phyloP scores from a whole-genome alignment of 495 filamentous ascomycete genomes.

The Chaetomium cochliodes region DNA sequence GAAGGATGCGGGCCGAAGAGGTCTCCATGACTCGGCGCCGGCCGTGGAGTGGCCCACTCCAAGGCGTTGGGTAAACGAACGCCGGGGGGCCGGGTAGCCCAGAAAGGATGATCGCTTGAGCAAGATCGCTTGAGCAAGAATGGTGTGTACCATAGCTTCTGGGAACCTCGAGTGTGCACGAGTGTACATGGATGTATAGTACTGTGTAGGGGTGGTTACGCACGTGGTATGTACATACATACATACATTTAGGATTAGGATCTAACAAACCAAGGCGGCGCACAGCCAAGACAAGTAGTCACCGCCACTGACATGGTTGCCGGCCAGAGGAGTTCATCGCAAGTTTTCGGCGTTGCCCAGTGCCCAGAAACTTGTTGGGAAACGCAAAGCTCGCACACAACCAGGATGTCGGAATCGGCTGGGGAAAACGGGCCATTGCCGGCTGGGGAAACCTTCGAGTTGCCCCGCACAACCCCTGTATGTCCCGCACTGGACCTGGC shows the following conservation, averaged over 20 bases:
- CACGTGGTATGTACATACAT: no score
- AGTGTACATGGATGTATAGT: no score
- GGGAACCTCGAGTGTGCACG: no score
- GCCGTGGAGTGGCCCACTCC: conserved; percentile 1
- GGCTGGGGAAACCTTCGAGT: not conserved
- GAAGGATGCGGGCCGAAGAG: conserved; percentile 12
- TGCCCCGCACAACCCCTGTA: conserved; percentile 15
- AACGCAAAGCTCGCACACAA: not conserved
- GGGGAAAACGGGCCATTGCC: not conserved
- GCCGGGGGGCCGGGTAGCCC: not conserved
- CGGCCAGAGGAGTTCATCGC: not conserved
- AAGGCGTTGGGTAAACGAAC: not conserved
- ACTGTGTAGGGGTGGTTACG: no score
- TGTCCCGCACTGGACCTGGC: not conserved
- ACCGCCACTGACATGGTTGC: conserved; percentile 14
- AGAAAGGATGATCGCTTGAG: not conserved
- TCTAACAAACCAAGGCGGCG: conserved; percentile 1
- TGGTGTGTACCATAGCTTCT: no score
- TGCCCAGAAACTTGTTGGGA: not conserved
- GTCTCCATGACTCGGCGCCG: not conserved
- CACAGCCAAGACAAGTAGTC: conserved; percentile 2
- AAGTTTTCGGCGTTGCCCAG: not conserved
- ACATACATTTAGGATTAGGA: no score
- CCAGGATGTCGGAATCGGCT: not conserved
- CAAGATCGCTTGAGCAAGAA: no score